Conservation (phyloP, 1,284 basidiomycete genomes). For the Fistulinella cinereoalba region DNA sequence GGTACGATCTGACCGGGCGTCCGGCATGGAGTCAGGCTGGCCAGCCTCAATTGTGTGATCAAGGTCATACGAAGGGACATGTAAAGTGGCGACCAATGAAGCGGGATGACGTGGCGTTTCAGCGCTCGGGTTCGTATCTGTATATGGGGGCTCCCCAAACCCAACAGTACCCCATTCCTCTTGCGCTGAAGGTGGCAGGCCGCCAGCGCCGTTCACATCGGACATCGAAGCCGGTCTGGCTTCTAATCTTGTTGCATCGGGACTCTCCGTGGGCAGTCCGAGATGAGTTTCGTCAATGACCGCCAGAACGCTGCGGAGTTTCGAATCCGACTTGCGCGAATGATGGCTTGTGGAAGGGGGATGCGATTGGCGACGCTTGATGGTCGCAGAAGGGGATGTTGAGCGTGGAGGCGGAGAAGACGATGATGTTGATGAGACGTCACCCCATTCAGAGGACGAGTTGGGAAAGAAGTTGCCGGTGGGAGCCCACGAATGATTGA, state of each 20-base stretch:
- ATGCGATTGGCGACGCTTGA: constrained; percentile 48
- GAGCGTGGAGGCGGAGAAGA: constrained; percentile 40
- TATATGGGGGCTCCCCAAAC: constrained; percentile 41
- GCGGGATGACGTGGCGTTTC: constrained; percentile 50
- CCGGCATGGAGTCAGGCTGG: constrained; percentile 24
- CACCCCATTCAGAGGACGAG: constrained; percentile 52
- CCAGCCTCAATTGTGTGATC: constrained; percentile 29
- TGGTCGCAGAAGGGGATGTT: constrained; percentile 42
- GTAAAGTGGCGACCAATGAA: constrained; percentile 26
- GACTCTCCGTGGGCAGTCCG: constrained; percentile 12
- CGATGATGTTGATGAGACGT: constrained; percentile 41
- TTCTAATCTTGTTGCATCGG: constrained; percentile 17
- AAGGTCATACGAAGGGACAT: constrained; percentile 23
- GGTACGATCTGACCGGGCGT: constrained; percentile 34
- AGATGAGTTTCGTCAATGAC: constrained; percentile 56
- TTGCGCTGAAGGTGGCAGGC: constrained; percentile 13
- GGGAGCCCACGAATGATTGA: constrained; percentile 40
- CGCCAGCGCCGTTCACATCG: constrained; percentile 27
- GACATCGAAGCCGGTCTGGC: constrained; percentile 9
- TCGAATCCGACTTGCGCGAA: constrained; percentile 60
- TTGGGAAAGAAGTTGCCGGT: constrained; percentile 40
- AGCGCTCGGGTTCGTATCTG: constrained; percentile 36
- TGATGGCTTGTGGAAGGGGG: constrained; percentile 41
- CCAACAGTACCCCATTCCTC: constrained; percentile 42
- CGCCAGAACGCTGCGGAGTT: constrained; percentile 61